Conservation (phyloP, 306 rosid species). For the Gastrolobium villosum region DNA sequence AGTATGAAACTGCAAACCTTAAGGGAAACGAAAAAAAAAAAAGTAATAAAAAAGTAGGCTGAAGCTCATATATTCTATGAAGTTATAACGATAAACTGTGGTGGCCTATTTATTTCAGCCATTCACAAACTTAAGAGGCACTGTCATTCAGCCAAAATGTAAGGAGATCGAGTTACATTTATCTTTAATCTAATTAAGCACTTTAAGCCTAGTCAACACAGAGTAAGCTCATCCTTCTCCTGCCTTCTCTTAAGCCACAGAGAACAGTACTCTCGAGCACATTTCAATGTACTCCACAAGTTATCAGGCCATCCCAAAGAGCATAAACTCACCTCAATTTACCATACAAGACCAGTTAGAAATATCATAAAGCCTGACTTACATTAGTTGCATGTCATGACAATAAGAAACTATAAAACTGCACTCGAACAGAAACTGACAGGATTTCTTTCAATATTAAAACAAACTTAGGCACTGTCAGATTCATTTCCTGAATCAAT, state of each 20-base stretch:
- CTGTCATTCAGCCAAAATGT: not conserved
- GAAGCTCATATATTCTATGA: not conserved
- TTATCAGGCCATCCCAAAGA: slow-evolving; percentile 9
- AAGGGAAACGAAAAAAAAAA: not conserved
- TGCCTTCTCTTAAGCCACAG: not conserved
- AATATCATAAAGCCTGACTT: not conserved
- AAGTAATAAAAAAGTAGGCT: not conserved
- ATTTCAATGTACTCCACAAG: slow-evolving; percentile 27
- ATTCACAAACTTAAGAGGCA: not conserved
- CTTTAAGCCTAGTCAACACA: not conserved
- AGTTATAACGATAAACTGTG: not conserved
- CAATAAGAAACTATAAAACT: not conserved
- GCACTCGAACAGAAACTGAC: not conserved
- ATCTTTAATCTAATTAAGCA: slow-evolving; percentile 18
- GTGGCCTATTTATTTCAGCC: not conserved
- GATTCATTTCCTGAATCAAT: slow-evolving; percentile 92
- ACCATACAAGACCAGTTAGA: not conserved
- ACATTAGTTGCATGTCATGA: slow-evolving; percentile 16
- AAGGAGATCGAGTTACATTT: not conserved
- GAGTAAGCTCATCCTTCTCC: not conserved
- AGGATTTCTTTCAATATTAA: not conserved
- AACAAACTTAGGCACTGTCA: slow-evolving; percentile 59
- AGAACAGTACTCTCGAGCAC: not conserved
- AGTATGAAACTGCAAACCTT: not conserved
- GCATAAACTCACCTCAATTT: slow-evolving; percentile 7